Percentiles rank a stretch among this genome's conserved stretches.
These are phyloP conservation scores for Corymbia citriodora DNA, from an alignment of 441 rosid genomes.

Conservation along the genomic window DNA sequence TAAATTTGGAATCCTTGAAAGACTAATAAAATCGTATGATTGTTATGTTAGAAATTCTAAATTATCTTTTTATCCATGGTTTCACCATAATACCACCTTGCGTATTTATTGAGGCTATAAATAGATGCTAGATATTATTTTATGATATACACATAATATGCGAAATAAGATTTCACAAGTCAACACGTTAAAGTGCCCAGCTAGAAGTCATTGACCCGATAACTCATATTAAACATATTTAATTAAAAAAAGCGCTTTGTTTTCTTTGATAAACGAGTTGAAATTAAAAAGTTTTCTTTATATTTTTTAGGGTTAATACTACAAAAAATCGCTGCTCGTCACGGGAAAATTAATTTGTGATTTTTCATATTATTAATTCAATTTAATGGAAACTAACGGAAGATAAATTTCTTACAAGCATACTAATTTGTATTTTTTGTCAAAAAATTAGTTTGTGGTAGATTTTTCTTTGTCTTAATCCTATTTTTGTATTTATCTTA, in stretches of 20 bases:
- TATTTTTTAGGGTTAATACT: no score
- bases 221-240: background rate
- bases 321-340: no score
- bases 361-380: no score
- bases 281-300: background rate
- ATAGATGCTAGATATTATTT: background rate
- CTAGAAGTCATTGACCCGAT: background rate
- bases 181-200: background rate
- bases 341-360: no score
- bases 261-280: background rate
- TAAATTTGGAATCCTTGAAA: background rate
- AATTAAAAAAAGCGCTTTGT: background rate
- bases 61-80: background rate
- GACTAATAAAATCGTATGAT: background rate
- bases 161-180: background rate
- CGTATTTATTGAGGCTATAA: background rate
- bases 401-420: no score
- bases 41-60: background rate
- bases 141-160: background rate
- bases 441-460: no score
- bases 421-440: no score
- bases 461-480: no score
- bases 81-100: background rate
- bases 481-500: background rate
- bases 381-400: no score